Evolutionary conservation across 129 eudicot genomes (phyloP).

Genomic region (Centrapalus pauciflorus): DNA sequence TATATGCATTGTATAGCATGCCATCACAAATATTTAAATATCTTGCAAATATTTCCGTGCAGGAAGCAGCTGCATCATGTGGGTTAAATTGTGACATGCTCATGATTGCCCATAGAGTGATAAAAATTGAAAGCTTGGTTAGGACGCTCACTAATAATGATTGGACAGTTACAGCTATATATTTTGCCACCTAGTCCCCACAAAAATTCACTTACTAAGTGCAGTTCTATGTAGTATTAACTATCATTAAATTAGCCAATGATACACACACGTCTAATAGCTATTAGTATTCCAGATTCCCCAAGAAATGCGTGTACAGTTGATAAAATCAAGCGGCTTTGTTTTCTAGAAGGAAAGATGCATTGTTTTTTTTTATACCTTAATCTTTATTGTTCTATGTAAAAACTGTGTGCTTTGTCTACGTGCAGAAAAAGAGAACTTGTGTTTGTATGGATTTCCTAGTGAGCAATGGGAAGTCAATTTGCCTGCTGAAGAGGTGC

Average conservation of each 20-base stretch:
- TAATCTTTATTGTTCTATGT: too few relatives aligned
- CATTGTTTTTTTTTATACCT: not conserved
- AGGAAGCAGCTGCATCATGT: not conserved
- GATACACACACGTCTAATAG: not conserved
- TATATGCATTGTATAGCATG: not conserved
- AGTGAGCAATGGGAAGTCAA: constrained; percentile 64
- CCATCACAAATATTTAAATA: not conserved
- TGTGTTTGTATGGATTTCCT: constrained; percentile 55
- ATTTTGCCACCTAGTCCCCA: not conserved
- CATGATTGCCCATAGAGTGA: not conserved
- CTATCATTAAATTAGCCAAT: not conserved
- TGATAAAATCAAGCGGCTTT: too few relatives aligned
- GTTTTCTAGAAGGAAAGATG: not conserved
- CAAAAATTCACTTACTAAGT: not conserved
- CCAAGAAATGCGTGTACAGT: too few relatives aligned
- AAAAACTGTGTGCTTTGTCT: not conserved
- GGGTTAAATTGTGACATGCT: not conserved
- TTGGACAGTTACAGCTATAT: not conserved
- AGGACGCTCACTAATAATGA: not conserved
- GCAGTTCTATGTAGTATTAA: not conserved
- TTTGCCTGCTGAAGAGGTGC: constrained; percentile 75
- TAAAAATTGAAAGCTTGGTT: not conserved
- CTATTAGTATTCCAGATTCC: not conserved
- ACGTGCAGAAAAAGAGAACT: constrained; percentile 46
- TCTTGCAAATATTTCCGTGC: not conserved